Conservation (phyloP, 2,329 filamentous ascomycete species). For the Colletotrichum chlorophyti region DNA sequence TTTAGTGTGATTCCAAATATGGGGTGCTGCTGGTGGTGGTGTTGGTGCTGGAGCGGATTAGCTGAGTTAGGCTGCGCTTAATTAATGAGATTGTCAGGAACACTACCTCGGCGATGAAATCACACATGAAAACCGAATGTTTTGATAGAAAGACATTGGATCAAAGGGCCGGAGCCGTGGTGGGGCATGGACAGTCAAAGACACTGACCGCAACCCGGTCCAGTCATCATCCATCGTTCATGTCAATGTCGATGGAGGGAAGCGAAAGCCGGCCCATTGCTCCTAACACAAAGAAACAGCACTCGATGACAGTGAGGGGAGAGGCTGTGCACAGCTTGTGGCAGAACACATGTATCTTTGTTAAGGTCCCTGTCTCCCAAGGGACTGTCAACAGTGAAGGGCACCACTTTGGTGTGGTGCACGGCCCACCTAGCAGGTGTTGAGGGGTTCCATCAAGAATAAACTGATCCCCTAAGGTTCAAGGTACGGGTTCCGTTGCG, state of each 20-base stretch:
- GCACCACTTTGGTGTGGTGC: conserved; percentile 8
- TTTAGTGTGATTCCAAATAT: background rate
- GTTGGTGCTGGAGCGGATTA: too few relatives aligned
- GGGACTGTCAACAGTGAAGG: too few relatives aligned
- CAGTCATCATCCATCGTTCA: conserved; percentile 6
- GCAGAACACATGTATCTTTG: conserved; percentile 13
- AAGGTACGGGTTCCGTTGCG: too few relatives aligned
- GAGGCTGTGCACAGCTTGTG: background rate
- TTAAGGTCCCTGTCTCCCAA: conserved; percentile 18
- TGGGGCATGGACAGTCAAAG: conserved; percentile 27
- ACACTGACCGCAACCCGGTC: background rate
- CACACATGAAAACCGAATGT: conserved; percentile 11
- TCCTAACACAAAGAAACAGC: conserved; percentile 18
- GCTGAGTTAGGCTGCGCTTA: background rate
- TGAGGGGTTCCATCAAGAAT: conserved; percentile 27
- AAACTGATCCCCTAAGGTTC: conserved; percentile 21
- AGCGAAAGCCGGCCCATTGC: background rate
- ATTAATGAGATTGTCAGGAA: background rate
- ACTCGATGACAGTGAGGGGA: background rate
- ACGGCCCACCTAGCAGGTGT: conserved; percentile 18
- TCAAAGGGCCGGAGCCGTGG: conserved; percentile 11
- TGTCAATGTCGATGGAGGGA: background rate
- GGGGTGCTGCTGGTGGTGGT: too few relatives aligned
- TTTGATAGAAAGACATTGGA: conserved; percentile 8
- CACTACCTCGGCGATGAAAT: background rate